Base-by-base conservation (phyloP, 495 filamentous ascomycete species). In the Trichocladium uniseriatum region DNA sequence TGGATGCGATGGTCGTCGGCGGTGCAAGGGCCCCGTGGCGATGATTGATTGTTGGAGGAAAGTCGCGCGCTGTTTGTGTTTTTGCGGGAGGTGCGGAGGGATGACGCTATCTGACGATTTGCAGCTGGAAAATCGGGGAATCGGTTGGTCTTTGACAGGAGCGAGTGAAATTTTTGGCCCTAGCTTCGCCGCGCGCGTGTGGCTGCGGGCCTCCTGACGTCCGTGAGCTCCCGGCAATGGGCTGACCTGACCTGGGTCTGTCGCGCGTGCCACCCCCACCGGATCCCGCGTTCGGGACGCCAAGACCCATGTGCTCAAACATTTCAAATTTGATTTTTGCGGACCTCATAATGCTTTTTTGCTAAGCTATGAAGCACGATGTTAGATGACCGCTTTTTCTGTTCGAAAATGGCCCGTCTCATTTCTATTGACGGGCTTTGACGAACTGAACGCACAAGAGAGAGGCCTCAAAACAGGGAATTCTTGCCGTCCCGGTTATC, bases 91-190 rank as follows among this genome's bases (percentile, higher is more conserved):
- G 29, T 52, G 49, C 19, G 43, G 49, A 51, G 53, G 48, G 40
- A 56, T 59, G 53, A 56, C 57, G 57, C 53, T 59, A 56, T 56
- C 36, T 38, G 53, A 47, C 39, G 43, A 45, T 16, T 3, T 28
- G 14, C 10, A 11, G 40, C 34, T 27, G 43, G 46, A 44, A 21
- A n/a, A n/a, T n/a, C n/a, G n/a, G n/a, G n/a, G n/a, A n/a, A 37
- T 21, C 38, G 22, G 53, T 53, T 51, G 47, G 50, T 53, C 10
- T 32, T 56, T 52, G 24, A 3, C 24, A 8, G n/a, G n/a, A n/a
- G n/a, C n/a, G 42, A 43, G 38, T 48, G 38, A 55, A 59, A 49
- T 48, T 59, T 59, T 59, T 56, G 42, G 49, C 52, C 34, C 49
- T n/a, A 40, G 44, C 45, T 29, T 28, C 24, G 38, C n/a, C 11